Evolutionary conservation across 225 moss, liverwort and hornwort species (phyloP).

Genomic region (Neckera pumila): DNA sequence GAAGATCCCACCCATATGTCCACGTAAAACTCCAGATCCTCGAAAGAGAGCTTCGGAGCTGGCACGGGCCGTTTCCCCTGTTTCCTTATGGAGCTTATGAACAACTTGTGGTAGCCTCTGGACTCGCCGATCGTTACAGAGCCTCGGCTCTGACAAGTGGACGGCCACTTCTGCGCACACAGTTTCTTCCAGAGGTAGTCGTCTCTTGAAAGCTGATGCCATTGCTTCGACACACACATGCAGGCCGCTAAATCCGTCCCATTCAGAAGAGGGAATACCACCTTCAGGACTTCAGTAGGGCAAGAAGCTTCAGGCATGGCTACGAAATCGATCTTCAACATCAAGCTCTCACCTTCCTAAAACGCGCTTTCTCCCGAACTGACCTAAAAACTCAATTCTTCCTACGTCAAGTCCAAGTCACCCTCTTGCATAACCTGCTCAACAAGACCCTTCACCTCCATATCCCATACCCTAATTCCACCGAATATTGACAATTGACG

Average conservation of each 20-base stretch:
- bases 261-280: conserved; percentile 58
- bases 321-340: not conserved
- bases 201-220: conserved; percentile 70
- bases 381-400: not conserved
- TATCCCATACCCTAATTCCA: conserved; percentile 19
- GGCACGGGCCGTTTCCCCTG: conserved; percentile 58
- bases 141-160: conserved; percentile 50
- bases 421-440: conserved; percentile 18
- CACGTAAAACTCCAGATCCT: conserved; percentile 86
- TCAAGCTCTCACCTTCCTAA: not conserved
- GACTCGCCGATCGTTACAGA: conserved; percentile 48
- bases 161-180: conserved; percentile 84
- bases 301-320: conserved; percentile 44
- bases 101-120: conserved; percentile 67
- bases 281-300: conserved; percentile 70
- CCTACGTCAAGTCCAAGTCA: not conserved
- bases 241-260: conserved; percentile 72
- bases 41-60: conserved; percentile 65
- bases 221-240: conserved; percentile 85
- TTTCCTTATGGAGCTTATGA: conserved; percentile 36
- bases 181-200: conserved; percentile 86
- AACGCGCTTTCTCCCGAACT: not conserved
- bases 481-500: not conserved
- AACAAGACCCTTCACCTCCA: conserved; percentile 19
- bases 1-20: conserved; percentile 67